Conservation (phyloP, 805 yeast genomes). For the Debaryomyces tyrocola region DNA sequence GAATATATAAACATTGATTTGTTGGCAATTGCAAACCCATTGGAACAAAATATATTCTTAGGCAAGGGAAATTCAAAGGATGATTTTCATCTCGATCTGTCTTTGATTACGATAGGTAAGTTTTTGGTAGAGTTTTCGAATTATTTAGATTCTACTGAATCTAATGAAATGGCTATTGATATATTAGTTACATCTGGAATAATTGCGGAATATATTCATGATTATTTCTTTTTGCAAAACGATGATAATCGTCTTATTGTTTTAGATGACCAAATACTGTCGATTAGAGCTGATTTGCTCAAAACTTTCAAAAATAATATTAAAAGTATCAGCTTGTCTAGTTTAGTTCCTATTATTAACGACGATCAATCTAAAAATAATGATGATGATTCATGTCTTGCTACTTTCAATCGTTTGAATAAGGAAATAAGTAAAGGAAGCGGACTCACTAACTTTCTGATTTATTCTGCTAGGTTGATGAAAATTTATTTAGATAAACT, state of each 20-base stretch:
- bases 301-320: neutral
- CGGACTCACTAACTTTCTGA: neutral
- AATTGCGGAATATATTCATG: conserved; percentile 20
- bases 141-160: neutral
- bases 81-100: conserved; percentile 1
- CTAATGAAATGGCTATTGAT: conserved; percentile 5
- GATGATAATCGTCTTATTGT: neutral
- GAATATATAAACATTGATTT: conserved; percentile 15
- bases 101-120: conserved; percentile 12
- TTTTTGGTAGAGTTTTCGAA: conserved; percentile 9
- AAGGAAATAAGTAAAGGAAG: neutral
- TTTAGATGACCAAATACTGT: neutral
- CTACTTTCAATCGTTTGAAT: neutral
- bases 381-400: neutral
- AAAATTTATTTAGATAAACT: conserved; percentile 11
- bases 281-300: neutral
- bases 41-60: conserved; percentile 42
- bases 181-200: conserved; percentile 6
- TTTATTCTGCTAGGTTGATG: conserved; percentile 19
- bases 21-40: conserved; percentile 48
- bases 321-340: neutral
- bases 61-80: neutral
- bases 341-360: neutral
- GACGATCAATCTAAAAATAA: neutral
- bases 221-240: conserved; percentile 16